These are phyloP conservation scores for Aethionema arabicum DNA, from an alignment of 345 rosid genomes.

Conservation along the genomic window DNA sequence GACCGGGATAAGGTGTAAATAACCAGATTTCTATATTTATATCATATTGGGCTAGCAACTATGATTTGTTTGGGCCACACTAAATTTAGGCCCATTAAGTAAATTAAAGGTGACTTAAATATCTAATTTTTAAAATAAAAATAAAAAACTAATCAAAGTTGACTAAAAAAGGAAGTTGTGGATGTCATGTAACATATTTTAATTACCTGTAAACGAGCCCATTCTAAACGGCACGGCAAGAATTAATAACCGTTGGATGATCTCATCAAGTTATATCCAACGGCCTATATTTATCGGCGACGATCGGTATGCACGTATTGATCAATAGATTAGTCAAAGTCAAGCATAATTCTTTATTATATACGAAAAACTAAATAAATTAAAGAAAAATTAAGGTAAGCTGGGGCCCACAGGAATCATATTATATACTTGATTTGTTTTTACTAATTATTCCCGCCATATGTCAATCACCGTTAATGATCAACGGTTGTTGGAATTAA, in stretches of 20 bases:
- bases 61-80: background rate
- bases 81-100: background rate
- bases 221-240: slow-evolving; percentile 4
- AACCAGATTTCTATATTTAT: background rate
- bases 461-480: background rate
- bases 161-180: slow-evolving; percentile 25
- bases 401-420: background rate
- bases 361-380: background rate
- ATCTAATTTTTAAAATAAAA: background rate
- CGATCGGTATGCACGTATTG: slow-evolving; percentile 8
- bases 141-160: slow-evolving; percentile 14
- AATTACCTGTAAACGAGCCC: background rate
- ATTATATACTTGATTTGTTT: background rate
- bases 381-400: background rate
- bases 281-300: background rate
- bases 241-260: slow-evolving; percentile 15
- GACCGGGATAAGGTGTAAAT: slow-evolving; percentile 3
- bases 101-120: background rate
- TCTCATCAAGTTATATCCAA: background rate
- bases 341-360: slow-evolving; percentile 9
- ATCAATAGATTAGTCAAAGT: background rate
- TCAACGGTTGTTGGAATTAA: no score
- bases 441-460: slow-evolving; percentile 30
- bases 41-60: no score
- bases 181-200: background rate